These are phyloP conservation scores for Anisodus acutangulus DNA, from an alignment of 257 asterid species.

Conservation along the genomic window DNA sequence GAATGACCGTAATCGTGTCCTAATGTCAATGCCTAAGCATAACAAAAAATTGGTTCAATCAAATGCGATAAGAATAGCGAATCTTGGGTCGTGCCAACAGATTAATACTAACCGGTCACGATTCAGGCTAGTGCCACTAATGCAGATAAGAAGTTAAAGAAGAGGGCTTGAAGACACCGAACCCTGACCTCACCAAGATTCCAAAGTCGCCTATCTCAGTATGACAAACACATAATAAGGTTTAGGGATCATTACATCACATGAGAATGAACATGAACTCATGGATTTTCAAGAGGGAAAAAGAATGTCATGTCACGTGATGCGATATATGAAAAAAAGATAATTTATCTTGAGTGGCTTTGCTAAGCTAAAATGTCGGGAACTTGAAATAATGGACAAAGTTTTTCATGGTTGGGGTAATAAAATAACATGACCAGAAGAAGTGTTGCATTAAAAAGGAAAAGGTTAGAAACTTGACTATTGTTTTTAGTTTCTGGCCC, in stretches of 20 bases:
- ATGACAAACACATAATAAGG: constrained; percentile 22
- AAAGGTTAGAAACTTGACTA: neutral
- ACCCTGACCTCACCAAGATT: constrained; percentile 91
- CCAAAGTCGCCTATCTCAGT: constrained; percentile 99
- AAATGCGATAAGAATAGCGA: neutral
- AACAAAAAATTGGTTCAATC: neutral
- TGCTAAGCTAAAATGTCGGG: neutral
- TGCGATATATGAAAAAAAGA: neutral
- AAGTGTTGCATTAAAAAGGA: neutral
- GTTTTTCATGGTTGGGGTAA: neutral
- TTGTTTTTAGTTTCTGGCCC: neutral
- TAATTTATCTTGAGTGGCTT: neutral
- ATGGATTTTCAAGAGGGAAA: neutral
- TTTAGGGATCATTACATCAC: neutral
- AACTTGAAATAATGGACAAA: neutral
- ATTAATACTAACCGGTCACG: constrained; percentile 67
- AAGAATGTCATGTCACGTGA: neutral
- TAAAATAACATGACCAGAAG: constrained; percentile 1
- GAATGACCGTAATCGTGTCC: constrained; percentile 93
- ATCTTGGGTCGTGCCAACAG: constrained; percentile 1
- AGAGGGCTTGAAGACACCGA: constrained; percentile 88
- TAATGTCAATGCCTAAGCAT: constrained; percentile 70
- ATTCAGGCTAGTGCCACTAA: constrained; percentile 95
- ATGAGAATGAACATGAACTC: neutral
- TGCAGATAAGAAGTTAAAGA: constrained; percentile 94